These are phyloP conservation scores for Rhodotorula sp. DNA, from an alignment of 1,284 basidiomycete species.

Conservation along the genomic window DNA sequence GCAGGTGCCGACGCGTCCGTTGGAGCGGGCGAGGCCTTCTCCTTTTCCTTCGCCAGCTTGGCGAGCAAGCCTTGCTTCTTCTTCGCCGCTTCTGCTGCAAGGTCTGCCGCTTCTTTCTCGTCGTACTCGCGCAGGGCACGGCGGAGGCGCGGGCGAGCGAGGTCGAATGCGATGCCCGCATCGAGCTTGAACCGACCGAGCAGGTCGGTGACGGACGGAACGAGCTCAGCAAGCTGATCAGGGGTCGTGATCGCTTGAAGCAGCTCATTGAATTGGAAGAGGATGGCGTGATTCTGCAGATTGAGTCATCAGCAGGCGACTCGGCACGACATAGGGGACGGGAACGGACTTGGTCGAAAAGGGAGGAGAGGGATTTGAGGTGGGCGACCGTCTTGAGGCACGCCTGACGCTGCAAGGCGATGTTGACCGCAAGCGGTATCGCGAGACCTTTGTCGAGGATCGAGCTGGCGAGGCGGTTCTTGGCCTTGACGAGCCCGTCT, in stretches of 20 bases:
- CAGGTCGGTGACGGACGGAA: constrained; percentile 69
- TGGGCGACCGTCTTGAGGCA: constrained; percentile 68
- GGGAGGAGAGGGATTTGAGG: constrained; percentile 76
- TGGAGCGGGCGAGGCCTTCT: constrained; percentile 3
- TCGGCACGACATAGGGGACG: not conserved
- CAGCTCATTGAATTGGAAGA: constrained; percentile 58
- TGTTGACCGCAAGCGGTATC: constrained; percentile 77
- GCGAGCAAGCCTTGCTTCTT: constrained; percentile 49
- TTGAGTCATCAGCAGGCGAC: not conserved
- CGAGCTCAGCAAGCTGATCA: constrained; percentile 50
- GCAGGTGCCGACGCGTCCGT: constrained; percentile 51
- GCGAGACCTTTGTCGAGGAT: constrained; percentile 71
- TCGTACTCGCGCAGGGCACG: constrained; percentile 52
- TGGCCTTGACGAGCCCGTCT: constrained; percentile 62
- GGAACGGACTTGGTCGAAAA: constrained; percentile 71
- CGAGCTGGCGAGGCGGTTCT: constrained; percentile 66
- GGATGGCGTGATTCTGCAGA: constrained; percentile 53
- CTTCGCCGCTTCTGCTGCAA: constrained; percentile 6
- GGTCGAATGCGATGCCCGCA: constrained; percentile 83
- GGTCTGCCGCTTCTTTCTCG: constrained; percentile 31
- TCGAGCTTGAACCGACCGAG: constrained; percentile 72
- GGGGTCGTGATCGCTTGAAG: constrained; percentile 50
- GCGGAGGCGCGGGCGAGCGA: constrained; percentile 77
- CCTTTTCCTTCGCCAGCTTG: constrained; percentile 49
- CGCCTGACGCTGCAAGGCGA: constrained; percentile 80